Evolutionary conservation across 2,329 filamentous ascomycete species (phyloP), one percentile per base, ranked within the genome.

Genomic region (Verticillium nubilum): DNA sequence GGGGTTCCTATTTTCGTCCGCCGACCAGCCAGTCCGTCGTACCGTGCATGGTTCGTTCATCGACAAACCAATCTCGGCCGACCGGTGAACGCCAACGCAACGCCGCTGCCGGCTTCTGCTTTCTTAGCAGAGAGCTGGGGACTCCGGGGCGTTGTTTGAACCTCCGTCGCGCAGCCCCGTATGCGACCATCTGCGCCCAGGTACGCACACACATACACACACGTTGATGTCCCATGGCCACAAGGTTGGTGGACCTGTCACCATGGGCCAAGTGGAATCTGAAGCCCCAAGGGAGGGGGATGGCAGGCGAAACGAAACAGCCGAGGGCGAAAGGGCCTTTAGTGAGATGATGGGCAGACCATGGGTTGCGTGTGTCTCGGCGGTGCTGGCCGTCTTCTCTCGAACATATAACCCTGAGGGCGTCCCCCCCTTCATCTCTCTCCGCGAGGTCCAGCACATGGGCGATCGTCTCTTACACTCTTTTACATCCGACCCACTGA

Each of bases 321-420:
- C 42, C n/a, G 42, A 47, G 19, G 42, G 42, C n/a, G 25, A 23
- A 19, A 19, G n/a, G 42, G 29, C 29, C 29, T 47, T 19, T 12
- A 47, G 42, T 47, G 42, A 47, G 42, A 47, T 47, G 42, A 47
- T 19, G n/a, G n/a, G 42, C 9, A 47, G n/a, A 47, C n/a, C 42
- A 47, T 47, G 42, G 15, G 42, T 47, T 47, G 42, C 42, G 42
- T 25, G n/a, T 47, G 42, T 47, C 42, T 47, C 42, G 42, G 42
- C 42, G 29, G 42, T 47, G 42, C 7, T 47, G 42, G 42, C n/a
- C 42, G 42, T 23, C 19, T 47, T 13, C 42, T 47, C 42, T 47
- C 42, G 42, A 42, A 26, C 33, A 56, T 56, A 56, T 56, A 56
- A 56, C 54, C 35, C 26, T 28, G 54, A 56, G 33, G 33, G n/a